Percentiles rank a stretch among this genome's conserved stretches.
These are phyloP conservation scores for Diatrype stigma DNA, from an alignment of 2,329 filamentous ascomycete species.

Conservation along the genomic window DNA sequence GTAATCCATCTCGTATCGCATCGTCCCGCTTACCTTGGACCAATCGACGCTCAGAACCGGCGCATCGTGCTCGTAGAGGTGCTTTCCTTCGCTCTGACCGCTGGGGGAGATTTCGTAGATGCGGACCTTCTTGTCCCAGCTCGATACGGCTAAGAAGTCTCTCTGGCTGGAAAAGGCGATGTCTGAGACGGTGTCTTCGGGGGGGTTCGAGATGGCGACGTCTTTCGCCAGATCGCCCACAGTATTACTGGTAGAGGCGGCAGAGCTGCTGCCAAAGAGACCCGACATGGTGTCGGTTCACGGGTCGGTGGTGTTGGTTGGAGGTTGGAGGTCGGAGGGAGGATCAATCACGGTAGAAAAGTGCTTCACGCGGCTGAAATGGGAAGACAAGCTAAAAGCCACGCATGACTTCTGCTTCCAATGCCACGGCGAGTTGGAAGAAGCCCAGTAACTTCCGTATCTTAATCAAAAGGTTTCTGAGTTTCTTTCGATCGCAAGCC, in stretches of 20 bases:
- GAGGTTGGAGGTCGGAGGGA: not conserved
- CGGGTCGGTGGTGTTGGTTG: not conserved
- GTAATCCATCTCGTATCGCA: too few relatives aligned
- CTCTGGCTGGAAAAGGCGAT: conserved; percentile 63
- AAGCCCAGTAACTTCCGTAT: too few relatives aligned
- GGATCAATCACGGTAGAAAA: not conserved
- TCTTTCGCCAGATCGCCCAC: conserved; percentile 90
- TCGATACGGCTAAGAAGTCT: conserved; percentile 84
- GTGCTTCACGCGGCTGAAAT: too few relatives aligned
- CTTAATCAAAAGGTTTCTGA: too few relatives aligned
- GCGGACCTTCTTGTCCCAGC: conserved; percentile 97
- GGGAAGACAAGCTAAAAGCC: too few relatives aligned
- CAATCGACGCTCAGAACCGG: conserved; percentile 84
- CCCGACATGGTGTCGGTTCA: conserved; percentile 52
- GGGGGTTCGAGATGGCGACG: conserved; percentile 71
- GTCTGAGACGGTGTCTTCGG: conserved; percentile 85
- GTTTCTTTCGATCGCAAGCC: too few relatives aligned
- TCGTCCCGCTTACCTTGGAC: conserved; percentile 64
- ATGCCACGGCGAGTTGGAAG: too few relatives aligned
- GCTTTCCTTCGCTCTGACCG: conserved; percentile 79
- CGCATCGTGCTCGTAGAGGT: conserved; percentile 78
- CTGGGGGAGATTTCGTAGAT: conserved; percentile 85
- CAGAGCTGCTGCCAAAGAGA: conserved; percentile 52
- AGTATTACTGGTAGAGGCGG: conserved; percentile 57
- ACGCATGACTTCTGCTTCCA: too few relatives aligned